Base-by-base conservation (phyloP, 352 stramenopile species). In the Pythium vanterpoolii region DNA sequence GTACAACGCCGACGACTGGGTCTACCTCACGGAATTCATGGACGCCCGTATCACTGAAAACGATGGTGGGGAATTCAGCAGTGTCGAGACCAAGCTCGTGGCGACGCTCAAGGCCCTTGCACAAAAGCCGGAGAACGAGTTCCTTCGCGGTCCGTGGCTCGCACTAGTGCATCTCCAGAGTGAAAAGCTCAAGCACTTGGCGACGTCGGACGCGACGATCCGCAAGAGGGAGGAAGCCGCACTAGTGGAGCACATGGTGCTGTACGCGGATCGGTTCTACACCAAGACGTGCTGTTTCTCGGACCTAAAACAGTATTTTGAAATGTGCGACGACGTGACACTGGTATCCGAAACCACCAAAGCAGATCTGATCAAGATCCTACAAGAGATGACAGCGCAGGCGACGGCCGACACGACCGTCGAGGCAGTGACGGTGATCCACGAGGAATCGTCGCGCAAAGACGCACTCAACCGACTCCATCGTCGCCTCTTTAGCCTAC, bases 201-300 rank as follows among this genome's bases (percentile, higher is more conserved):
- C 72, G 27, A 26, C 34, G 4, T 21, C 18, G 3, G 24, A 63
- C 0, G 36, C 48, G 1, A 33, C 56, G 18, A 23, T 56, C 10
- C 56, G 70, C 24, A 46, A 59, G 23, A 45, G 30, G 1, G 57
- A 73, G 18, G 83, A 93, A 45, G 34, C 34, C 4, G 67, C 71
- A 36, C 54, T 95, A 3, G 62, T 85, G 51, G 64, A 76, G 21
- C 48, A 63, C 18, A 79, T 95, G 14, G 26, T 80, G 31, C 56
- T 53, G 24, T 95, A 95, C 69, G 69, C 76, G 34, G 68, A 88
- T 24, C 72, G 67, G 8, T 93, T 93, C 68, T 79, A 79, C 55
- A 79, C 69, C 11, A 95, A 95, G 66, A 79, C 79, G 45, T 93
- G 83, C 76, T 95, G 86, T 59, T 93, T 95, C 63, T 82, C 82